Evolutionary conservation across 306 rosid genomes (phyloP).

Genomic region (Cercis canadensis): DNA sequence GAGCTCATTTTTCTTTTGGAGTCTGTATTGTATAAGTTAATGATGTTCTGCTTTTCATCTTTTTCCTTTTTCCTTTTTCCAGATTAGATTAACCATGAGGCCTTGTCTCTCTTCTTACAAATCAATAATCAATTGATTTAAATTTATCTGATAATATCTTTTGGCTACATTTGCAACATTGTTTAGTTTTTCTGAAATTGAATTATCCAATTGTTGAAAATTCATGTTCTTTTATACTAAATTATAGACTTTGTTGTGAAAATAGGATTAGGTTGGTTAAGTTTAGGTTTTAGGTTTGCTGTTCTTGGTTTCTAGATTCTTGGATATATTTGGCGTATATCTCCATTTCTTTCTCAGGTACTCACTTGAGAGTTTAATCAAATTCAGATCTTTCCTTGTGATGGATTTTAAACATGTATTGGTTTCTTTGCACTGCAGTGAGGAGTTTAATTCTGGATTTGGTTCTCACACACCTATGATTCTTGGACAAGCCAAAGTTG

Average conservation of each 20-base stretch:
- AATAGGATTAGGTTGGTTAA: constrained; percentile 4
- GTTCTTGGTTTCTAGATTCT: constrained; percentile 12
- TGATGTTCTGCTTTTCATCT: too few species aligned
- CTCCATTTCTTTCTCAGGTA: constrained; percentile 22
- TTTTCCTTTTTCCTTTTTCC: too few species aligned
- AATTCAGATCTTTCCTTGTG: constrained; percentile 26
- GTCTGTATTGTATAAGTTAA: too few species aligned
- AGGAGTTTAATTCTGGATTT: constrained; percentile 87
- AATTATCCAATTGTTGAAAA: constrained; percentile 20
- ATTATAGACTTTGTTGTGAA: not conserved
- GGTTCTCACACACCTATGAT: constrained; percentile 95
- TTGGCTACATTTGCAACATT: not conserved
- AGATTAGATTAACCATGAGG: too few species aligned
- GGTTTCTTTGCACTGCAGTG: constrained; percentile 54
- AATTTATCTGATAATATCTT: not conserved
- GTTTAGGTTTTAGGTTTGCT: not conserved
- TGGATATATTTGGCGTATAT: constrained; percentile 19
- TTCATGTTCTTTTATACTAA: constrained; percentile 15
- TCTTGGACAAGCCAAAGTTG: constrained; percentile 97
- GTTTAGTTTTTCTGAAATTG: constrained; percentile 1
- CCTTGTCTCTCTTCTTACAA: too few species aligned
- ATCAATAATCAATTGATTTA: too few species aligned
- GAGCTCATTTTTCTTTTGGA: too few species aligned
- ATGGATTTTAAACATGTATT: constrained; percentile 35
- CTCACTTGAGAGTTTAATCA: constrained; percentile 22